These are phyloP conservation scores for Tricholoma matsutake DNA, from an alignment of 768 basidiomycete genomes.

Conservation along the genomic window DNA sequence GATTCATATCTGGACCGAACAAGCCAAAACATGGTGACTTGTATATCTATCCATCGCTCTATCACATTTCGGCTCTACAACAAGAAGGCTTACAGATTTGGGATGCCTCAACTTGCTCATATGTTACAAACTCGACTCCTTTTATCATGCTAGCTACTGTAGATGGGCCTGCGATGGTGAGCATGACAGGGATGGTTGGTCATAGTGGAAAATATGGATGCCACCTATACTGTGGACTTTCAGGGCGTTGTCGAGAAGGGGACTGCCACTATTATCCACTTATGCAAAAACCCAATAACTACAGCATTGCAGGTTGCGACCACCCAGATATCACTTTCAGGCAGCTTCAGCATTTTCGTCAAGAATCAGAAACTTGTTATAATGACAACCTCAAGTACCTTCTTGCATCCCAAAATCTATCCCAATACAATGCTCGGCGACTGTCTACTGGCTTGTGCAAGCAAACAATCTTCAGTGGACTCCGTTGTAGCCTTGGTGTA, in stretches of 20 bases:
- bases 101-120: not conserved
- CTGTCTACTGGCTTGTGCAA: not conserved
- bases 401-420: constrained; percentile 16
- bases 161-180: constrained; percentile 22
- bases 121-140: constrained; percentile 7
- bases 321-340: constrained; percentile 30
- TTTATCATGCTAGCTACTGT: constrained; percentile 4
- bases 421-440: too few species aligned
- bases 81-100: constrained; percentile 1
- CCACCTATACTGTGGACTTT: constrained; percentile 18
- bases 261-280: constrained; percentile 19
- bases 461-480: too few species aligned
- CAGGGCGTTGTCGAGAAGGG: constrained; percentile 9
- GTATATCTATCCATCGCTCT: constrained; percentile 17
- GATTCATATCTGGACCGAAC: constrained; percentile 19
- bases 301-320: constrained; percentile 17
- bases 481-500: too few species aligned
- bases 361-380: too few species aligned
- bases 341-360: constrained; percentile 24
- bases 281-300: constrained; percentile 16
- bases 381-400: constrained; percentile 17
- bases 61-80: constrained; percentile 23
- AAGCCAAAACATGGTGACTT: constrained; percentile 11
- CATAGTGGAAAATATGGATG: constrained; percentile 15
- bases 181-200: constrained; percentile 18